Evolutionary conservation across 169 alveolate genomes (phyloP).

Genomic region (Eimeria sp.): DNA sequence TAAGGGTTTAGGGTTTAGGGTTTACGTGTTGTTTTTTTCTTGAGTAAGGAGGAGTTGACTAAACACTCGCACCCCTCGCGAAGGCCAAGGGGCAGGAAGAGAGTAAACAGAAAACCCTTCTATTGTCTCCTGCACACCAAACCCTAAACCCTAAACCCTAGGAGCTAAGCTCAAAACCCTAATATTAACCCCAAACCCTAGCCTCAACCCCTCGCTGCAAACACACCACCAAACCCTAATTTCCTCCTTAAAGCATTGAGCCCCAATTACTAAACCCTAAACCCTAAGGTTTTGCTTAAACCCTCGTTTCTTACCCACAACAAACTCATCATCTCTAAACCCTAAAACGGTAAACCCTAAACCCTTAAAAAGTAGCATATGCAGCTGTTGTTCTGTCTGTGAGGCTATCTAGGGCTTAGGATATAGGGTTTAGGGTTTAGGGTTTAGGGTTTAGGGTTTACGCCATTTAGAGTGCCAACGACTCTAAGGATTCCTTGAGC

Average conservation of each 20-base stretch:
- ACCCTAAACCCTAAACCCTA: conserved; percentile 32
- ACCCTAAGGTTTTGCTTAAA: not conserved
- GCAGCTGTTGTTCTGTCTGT: not conserved
- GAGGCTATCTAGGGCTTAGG: not conserved
- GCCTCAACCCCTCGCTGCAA: not conserved
- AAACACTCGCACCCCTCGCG: not conserved
- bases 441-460: conserved; percentile 20
- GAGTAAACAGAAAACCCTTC: not conserved
- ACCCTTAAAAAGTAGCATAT: not conserved
- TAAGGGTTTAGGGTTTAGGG: not conserved
- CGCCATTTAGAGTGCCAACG: not conserved
- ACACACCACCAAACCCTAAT: not conserved
- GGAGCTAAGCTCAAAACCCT: not conserved
- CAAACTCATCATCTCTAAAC: not conserved
- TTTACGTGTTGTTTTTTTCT: not conserved
- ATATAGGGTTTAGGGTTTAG: not conserved
- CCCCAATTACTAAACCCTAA: not conserved
- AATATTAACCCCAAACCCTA: not conserved
- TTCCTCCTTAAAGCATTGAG: not conserved
- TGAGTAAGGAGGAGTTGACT: not conserved
- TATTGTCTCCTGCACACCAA: not conserved
- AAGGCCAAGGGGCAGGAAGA: not conserved
- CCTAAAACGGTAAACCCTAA: not conserved
- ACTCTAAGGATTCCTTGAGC: not conserved
- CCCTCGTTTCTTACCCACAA: not conserved